Evolutionary conservation across 805 yeast species (phyloP).

Genomic region (Candida methanosorbosa): DNA sequence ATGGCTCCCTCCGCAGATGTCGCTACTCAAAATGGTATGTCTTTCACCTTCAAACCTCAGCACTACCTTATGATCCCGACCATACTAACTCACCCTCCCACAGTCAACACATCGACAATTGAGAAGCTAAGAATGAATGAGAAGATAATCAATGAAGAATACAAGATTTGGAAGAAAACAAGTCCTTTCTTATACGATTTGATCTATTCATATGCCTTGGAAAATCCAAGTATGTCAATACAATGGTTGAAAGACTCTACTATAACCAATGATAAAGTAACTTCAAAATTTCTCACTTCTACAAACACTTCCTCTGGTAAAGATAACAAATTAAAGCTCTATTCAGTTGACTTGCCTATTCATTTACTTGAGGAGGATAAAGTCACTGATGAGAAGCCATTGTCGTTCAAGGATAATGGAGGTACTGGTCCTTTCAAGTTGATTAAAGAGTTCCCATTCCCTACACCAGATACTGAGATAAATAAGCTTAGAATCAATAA

Average conservation of each 20-base stretch:
- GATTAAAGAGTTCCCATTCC: constrained; percentile 46
- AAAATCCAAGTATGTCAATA: constrained; percentile 65
- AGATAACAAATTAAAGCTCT: constrained; percentile 37
- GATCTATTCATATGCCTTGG: constrained; percentile 56
- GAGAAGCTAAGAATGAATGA: too few species aligned
- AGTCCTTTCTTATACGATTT: constrained; percentile 72
- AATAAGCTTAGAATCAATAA: constrained; percentile 53
- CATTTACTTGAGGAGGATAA: constrained; percentile 32
- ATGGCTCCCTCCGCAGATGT: constrained; percentile 3
- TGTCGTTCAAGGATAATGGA: constrained; percentile 12
- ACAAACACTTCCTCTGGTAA: constrained; percentile 33
- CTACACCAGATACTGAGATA: constrained; percentile 52
- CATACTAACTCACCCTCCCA: constrained; percentile 5
- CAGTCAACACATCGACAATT: constrained; percentile 7
- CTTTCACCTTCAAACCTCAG: background rate
- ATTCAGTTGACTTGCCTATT: constrained; percentile 38
- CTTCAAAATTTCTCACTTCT: constrained; percentile 36
- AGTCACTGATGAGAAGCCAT: constrained; percentile 13
- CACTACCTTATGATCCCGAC: background rate
- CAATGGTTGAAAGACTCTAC: constrained; percentile 51
- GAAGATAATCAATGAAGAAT: constrained; percentile 67
- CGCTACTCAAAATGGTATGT: constrained; percentile 2
- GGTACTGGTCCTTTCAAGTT: constrained; percentile 32
- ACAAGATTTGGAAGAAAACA: constrained; percentile 76
- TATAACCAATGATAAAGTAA: constrained; percentile 15